Evolutionary conservation across 495 filamentous ascomycete genomes (phyloP).

Genomic region (Chaetomium tenue): DNA sequence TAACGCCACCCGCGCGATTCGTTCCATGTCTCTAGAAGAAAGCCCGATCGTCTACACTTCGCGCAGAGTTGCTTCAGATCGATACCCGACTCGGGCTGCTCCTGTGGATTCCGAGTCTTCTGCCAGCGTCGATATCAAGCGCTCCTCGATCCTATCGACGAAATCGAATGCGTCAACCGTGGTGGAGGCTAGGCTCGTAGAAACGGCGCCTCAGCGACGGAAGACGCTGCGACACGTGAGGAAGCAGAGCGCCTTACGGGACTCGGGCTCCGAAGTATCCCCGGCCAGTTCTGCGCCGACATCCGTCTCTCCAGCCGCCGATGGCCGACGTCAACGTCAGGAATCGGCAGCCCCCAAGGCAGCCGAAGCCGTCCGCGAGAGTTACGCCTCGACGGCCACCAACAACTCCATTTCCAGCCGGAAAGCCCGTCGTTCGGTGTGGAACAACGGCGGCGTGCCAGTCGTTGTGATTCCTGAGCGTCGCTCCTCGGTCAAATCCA

Average conservation of each 20-base stretch:
- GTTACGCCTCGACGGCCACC: slow-evolving; percentile 59
- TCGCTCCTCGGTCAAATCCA: slow-evolving; percentile 60
- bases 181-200: slow-evolving; percentile 69
- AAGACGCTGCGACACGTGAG: slow-evolving; percentile 67
- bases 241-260: slow-evolving; percentile 54
- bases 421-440: slow-evolving; percentile 55
- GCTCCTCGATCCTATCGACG: slow-evolving; percentile 62
- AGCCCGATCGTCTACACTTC: slow-evolving; percentile 44
- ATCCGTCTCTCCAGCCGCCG: slow-evolving; percentile 32
- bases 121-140: slow-evolving; percentile 47
- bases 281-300: slow-evolving; percentile 47
- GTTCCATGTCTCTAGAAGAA: slow-evolving; percentile 49
- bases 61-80: slow-evolving; percentile 37
- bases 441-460: slow-evolving; percentile 57
- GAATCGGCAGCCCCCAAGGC: slow-evolving; percentile 23
- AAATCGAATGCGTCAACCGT: slow-evolving; percentile 62
- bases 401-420: slow-evolving; percentile 54
- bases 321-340: slow-evolving; percentile 30
- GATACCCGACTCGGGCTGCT: slow-evolving; percentile 27
- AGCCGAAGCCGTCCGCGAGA: slow-evolving; percentile 50
- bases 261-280: slow-evolving; percentile 56
- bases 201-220: slow-evolving; percentile 54
- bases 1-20: slow-evolving; percentile 50
- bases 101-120: slow-evolving; percentile 45
- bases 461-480: slow-evolving; percentile 72